Base-by-base conservation (phyloP, 768 basidiomycete species). In the Lactarius indigo region DNA sequence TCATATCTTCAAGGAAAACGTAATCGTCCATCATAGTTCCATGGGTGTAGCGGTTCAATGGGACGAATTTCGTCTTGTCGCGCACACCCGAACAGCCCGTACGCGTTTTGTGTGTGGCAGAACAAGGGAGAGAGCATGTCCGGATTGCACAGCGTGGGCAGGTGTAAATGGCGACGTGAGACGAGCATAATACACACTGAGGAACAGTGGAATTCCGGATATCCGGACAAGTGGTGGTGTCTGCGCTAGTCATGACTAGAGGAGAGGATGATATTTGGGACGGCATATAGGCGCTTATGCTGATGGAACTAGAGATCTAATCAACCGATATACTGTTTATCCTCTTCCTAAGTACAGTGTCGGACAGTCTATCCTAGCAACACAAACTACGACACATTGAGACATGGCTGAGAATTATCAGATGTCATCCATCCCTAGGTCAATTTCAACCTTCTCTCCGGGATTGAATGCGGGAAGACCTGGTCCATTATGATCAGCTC, bases 401-500 rank as follows among this genome's bases (percentile, higher is more conserved):
- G 52, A 39, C 37, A 39, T 15, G 37, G 15, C 5, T 39, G 37
- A 15, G 37, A 39, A 39, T 4, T 39, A 39, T 39, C 52, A 96
- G 68, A 95, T 85, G 76, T 97, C 94, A 76, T 96, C 94, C 88
- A 91, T 92, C 59, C 84, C 85, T 68, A 95, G 83, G 74, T 90
- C 85, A 67, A 96, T 92, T 81, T 94, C 89, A 31, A 99, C 94
- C 80, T 98, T 96, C 81, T 98, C 94, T 64, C 97, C 97, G 2
- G 97, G 96, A 77, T 96, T 92, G 82, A 99, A 98, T 15, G 96
- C 94, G 56, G 97, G 97, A 33, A 98, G 84, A 71, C 97, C 96
- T 98, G 72, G n/a, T 52, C 35, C n/a, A 47, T 35, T 42, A 63
- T 50, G 23, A 57, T 67, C 28, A 68, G 67, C 44, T 64, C 39